Percentiles rank a stretch among this genome's conserved stretches.
Evolutionary conservation across 495 filamentous ascomycete species (phyloP).

Genomic region (Bombardia bombarda): DNA sequence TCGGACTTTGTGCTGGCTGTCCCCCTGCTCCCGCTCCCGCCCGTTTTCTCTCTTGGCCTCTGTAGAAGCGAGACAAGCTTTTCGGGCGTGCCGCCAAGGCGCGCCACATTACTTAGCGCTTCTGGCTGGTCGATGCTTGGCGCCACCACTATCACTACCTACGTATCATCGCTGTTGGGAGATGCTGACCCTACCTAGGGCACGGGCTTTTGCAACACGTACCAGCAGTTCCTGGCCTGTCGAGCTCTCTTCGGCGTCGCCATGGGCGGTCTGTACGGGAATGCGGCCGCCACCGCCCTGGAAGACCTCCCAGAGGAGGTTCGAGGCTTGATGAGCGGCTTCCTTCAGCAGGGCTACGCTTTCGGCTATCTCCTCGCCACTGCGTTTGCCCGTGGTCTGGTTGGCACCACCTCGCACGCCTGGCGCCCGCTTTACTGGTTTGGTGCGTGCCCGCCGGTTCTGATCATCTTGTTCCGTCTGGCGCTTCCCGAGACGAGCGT

Average conservation of each 20-base stretch:
- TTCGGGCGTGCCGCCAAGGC: neutral
- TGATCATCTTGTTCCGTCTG: conserved; percentile 73
- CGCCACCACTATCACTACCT: neutral
- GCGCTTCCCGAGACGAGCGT: conserved; percentile 68
- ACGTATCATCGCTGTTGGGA: neutral
- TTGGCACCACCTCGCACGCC: conserved; percentile 62
- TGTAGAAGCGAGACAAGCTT: neutral
- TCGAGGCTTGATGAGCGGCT: conserved; percentile 68
- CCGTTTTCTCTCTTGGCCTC: neutral
- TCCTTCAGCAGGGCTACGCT: conserved; percentile 84
- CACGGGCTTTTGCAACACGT: conserved; percentile 72
- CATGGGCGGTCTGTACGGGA: conserved; percentile 86
- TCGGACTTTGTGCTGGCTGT: neutral
- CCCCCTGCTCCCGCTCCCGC: neutral
- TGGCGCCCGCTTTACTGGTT: conserved; percentile 89
- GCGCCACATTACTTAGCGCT: neutral
- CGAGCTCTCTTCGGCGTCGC: conserved; percentile 82
- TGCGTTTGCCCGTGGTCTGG: conserved; percentile 65
- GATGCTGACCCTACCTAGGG: conserved; percentile 32
- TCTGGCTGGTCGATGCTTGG: neutral
- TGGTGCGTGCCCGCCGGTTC: conserved; percentile 66
- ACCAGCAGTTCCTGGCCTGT: conserved; percentile 69
- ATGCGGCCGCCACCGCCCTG: conserved; percentile 76
- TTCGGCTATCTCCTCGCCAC: conserved; percentile 80
- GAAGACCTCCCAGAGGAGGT: conserved; percentile 74